phyloP scores from a whole-genome alignment of 805 yeast species.

The Starmera quercuum region DNA sequence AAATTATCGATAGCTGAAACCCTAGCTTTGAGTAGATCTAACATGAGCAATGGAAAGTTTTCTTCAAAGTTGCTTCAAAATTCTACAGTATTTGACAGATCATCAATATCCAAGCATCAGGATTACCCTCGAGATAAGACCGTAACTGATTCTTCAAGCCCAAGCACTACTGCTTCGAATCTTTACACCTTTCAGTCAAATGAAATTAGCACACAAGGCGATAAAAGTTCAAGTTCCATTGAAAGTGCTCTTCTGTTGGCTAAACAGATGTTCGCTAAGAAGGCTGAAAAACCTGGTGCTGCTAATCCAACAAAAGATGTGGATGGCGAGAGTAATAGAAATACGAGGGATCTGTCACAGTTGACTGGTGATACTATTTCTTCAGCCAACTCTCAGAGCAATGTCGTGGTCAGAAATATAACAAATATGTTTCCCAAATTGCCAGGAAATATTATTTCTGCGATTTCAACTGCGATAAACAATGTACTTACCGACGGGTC shows the following conservation, averaged over 20 bases:
- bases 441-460: constrained; percentile 14
- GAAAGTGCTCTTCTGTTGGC: constrained; percentile 3
- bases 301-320: neutral
- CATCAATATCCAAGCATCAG: neutral
- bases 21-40: constrained; percentile 43
- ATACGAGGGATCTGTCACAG: too few species aligned
- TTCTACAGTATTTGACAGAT: neutral
- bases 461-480: constrained; percentile 17
- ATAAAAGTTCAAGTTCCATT: neutral
- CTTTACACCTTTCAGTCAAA: neutral
- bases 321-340: neutral
- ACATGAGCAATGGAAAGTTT: constrained; percentile 28
- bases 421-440: constrained; percentile 16
- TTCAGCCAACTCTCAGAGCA: constrained; percentile 1
- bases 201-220: neutral
- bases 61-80: constrained; percentile 12
- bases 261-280: constrained; percentile 1
- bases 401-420: constrained; percentile 12
- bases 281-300: neutral
- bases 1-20: constrained; percentile 51
- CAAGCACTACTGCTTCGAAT: neutral
- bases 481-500: constrained; percentile 10
- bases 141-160: neutral
- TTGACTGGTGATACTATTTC: neutral
- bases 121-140: neutral